Evolutionary conservation across 2,329 filamentous ascomycete species (phyloP), one percentile per base, ranked within the genome.

Genomic region (Aureobasidium lini): DNA sequence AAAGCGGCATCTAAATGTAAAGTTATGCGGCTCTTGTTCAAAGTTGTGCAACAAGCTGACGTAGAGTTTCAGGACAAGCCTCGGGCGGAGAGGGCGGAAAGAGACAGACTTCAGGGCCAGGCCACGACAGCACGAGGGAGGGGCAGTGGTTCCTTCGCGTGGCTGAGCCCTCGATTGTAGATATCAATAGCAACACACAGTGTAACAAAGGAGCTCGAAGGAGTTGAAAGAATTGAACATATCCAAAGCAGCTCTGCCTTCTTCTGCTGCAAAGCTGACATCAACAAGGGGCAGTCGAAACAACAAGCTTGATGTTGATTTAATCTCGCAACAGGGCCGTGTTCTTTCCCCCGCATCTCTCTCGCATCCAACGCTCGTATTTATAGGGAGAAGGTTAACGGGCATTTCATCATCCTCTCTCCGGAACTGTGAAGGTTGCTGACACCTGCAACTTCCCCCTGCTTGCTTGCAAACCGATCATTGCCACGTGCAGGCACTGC

Each of bases 61-160:
- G 36, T 23, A 54, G 50, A 53, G 48, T 52, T 50, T 50, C 18
- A 48, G 6, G 44, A 4, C 8, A 16, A 44, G 52, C 39, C 52
- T 40, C 44, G 52, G 31, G 40, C 40, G 52, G 46, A 31, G 6
- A 23, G 52, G 8, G 52, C 52, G 52, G 52, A 56, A 56, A 40
- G 11, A 36, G 52, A 46, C 31, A 36, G 39, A 46, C 40, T 46
- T 44, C 37, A 52, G 49, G 49, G 52, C 28, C 50, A 40, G 49
- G 49, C 50, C 50, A 54, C 50, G 50, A 54, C 52, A 56, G 52
- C 40, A 46, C 40, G 52, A 56, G 52, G 52, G 40, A 56, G 52
- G 52, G 40, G 52, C 50, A 54, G 39, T 42, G 32, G 49, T 39
- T 37, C 2, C 8, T 47, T 44, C 50, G 37, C 28, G 39, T 43